Conservation (phyloP, 2,329 filamentous ascomycete species). For the Torrubiella hemipterigena region DNA sequence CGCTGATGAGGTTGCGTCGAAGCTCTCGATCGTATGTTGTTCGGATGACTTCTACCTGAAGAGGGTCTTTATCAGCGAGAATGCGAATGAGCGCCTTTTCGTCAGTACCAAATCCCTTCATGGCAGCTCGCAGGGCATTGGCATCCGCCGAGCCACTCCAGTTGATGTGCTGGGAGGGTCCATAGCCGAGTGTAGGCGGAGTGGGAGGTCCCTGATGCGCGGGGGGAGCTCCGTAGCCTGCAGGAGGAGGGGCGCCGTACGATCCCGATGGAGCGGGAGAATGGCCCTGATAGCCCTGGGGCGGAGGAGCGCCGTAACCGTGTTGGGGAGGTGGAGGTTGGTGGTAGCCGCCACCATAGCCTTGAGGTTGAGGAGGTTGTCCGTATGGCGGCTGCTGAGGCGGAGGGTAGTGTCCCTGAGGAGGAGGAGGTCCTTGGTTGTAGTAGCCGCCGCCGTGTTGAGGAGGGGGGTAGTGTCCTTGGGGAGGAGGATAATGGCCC, state of each 20-base stretch:
- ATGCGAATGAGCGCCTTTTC: constrained; percentile 63
- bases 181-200: constrained; percentile 63
- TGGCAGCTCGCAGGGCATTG: constrained; percentile 62
- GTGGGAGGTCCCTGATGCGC: constrained; percentile 38
- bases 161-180: constrained; percentile 54
- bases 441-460: too few relatives aligned
- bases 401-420: constrained; percentile 21
- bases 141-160: constrained; percentile 60
- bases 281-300: constrained; percentile 12
- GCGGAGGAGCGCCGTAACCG: constrained; percentile 19
- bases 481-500: constrained; percentile 23
- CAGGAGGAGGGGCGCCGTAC: constrained; percentile 28
- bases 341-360: constrained; percentile 12
- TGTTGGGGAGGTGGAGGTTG: constrained; percentile 11
- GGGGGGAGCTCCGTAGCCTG: constrained; percentile 19
- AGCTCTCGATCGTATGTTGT: constrained; percentile 53
- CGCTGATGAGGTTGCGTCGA: constrained; percentile 57
- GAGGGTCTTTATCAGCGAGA: constrained; percentile 61
- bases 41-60: constrained; percentile 61
- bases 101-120: constrained; percentile 91
- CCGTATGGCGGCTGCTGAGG: constrained; percentile 14
- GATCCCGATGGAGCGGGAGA: constrained; percentile 16
- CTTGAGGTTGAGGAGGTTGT: constrained; percentile 13
- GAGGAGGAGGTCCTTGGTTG: constrained; percentile 18
- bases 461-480: constrained; percentile 15